phyloP scores from a whole-genome alignment of 306 rosid species.

The Alnus glutinosa region DNA sequence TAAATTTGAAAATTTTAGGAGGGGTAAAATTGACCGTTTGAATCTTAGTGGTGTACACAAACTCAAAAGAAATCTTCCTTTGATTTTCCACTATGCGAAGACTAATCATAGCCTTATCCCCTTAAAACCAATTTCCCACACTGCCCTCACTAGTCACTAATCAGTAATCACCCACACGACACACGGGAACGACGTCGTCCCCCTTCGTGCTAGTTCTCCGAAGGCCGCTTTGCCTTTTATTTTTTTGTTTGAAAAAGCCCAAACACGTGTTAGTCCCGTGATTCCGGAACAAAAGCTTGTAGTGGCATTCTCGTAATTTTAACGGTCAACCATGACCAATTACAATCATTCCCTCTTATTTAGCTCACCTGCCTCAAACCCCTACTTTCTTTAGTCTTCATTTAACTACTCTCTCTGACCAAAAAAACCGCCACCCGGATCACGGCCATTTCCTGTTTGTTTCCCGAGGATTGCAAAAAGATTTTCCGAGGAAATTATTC shows the following conservation, averaged over 20 bases:
- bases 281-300: conserved; percentile 29
- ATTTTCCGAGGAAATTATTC: neutral
- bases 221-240: conserved; percentile 9
- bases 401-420: conserved; percentile 17
- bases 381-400: neutral
- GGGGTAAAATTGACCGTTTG: conserved; percentile 19
- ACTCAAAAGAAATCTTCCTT: neutral
- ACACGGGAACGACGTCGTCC: conserved; percentile 18
- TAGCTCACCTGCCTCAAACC: conserved; percentile 12
- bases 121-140: neutral
- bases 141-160: conserved; percentile 4
- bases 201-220: neutral
- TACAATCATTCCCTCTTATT: conserved; percentile 17
- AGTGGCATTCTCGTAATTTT: conserved; percentile 38
- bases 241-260: conserved; percentile 28
- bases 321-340: neutral
- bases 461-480: conserved; percentile 6
- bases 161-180: neutral
- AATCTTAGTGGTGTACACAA: conserved; percentile 18
- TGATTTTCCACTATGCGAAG: neutral
- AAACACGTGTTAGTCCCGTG: conserved; percentile 55
- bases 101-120: conserved; percentile 29
- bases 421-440: conserved; percentile 23
- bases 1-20: neutral
- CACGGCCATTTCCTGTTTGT: conserved; percentile 23